These are phyloP conservation scores for Solanum pimpinellifolium DNA, from an alignment of 257 asterid genomes.

Conservation along the genomic window DNA sequence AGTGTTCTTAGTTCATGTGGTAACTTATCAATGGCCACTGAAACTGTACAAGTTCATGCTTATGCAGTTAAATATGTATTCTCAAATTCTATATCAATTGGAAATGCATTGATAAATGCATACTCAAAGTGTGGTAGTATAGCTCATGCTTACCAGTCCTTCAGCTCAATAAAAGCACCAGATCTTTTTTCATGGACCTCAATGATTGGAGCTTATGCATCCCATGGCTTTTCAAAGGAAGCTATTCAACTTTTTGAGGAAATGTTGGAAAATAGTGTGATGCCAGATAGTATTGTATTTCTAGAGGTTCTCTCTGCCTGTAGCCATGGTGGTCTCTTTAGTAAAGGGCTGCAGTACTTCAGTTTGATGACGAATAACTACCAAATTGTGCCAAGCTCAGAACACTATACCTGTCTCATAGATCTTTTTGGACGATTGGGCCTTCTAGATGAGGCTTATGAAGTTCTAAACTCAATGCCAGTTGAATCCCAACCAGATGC, in stretches of 20 bases:
- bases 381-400: slow-evolving; percentile 12
- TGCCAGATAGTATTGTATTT: slow-evolving; percentile 21
- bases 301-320: slow-evolving; percentile 31
- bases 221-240: slow-evolving; percentile 22
- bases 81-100: slow-evolving; percentile 7
- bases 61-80: slow-evolving; percentile 9
- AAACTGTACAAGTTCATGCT: slow-evolving; percentile 16
- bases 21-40: slow-evolving; percentile 7
- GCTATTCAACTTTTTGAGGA: slow-evolving; percentile 11
- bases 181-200: slow-evolving; percentile 27
- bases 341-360: slow-evolving; percentile 23
- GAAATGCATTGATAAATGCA: slow-evolving; percentile 18
- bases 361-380: slow-evolving; percentile 12
- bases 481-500: slow-evolving; percentile 6
- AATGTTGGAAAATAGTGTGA: slow-evolving; percentile 15
- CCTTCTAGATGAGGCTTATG: slow-evolving; percentile 18
- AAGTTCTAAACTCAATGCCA: slow-evolving; percentile 11
- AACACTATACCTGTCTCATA: slow-evolving; percentile 20
- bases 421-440: slow-evolving; percentile 27
- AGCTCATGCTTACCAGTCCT: slow-evolving; percentile 5
- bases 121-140: slow-evolving; percentile 25
- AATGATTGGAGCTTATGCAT: slow-evolving; percentile 24
- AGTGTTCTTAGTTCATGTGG: slow-evolving; percentile 27
- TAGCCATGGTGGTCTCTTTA: slow-evolving; percentile 20
- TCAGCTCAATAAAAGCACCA: slow-evolving; percentile 14